Conservation (phyloP, 331 rosid species). For the Rosa hybrid region DNA sequence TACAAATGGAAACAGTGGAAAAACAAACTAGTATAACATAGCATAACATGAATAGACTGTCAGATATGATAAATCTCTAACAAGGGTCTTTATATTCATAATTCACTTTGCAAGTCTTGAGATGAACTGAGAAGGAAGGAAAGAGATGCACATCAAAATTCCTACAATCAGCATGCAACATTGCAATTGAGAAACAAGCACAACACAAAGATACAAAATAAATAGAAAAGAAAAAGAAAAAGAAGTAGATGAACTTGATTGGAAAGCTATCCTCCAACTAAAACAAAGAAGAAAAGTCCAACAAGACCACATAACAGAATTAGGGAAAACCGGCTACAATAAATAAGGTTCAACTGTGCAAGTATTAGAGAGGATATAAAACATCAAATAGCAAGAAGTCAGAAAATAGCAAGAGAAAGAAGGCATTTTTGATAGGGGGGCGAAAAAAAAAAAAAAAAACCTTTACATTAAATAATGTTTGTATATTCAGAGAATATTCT, state of each 20-base stretch:
- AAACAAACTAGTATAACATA: not conserved
- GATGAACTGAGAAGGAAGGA: not conserved
- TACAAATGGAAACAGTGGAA: not conserved
- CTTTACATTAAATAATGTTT: not conserved
- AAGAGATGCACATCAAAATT: not conserved
- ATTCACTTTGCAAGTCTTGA: not conserved
- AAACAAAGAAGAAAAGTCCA: not conserved
- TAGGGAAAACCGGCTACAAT: not conserved
- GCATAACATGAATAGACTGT: not conserved
- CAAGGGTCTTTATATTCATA: not conserved
- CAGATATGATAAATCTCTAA: not conserved
- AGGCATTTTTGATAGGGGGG: not conserved
- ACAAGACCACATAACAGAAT: not conserved
- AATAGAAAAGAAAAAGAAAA: not conserved
- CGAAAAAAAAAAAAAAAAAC: not conserved
- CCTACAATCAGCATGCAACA: not conserved
- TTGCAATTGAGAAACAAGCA: constrained; percentile 1
- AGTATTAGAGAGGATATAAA: not conserved
- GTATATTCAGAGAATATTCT: not conserved
- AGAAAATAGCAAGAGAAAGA: constrained; percentile 2
- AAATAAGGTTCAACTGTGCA: not conserved
- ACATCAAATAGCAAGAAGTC: constrained; percentile 1
- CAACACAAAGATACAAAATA: not conserved
- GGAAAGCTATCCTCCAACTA: not conserved
- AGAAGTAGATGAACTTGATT: not conserved